Percentiles rank a stretch among this genome's conserved stretches.
These are phyloP conservation scores for Balamuthia mandrillaris DNA, from an alignment of 208 protist genomes.

Conservation along the genomic window DNA sequence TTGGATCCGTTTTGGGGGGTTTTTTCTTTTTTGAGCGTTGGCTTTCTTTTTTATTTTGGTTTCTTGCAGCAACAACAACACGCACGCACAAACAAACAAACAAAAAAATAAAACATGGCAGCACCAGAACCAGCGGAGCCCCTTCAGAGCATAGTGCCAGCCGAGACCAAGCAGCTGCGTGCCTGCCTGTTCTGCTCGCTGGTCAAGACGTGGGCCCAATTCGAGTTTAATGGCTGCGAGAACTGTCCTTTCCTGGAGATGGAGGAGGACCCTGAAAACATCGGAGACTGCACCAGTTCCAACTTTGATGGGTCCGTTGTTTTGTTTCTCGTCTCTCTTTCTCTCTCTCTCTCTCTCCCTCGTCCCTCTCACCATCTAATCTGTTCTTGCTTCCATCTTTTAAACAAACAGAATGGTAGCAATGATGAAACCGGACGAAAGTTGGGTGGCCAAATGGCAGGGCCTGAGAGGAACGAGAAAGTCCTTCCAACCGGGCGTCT, in stretches of 20 bases:
- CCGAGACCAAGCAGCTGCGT: conserved; percentile 1
- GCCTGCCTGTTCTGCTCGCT: conserved; percentile 10
- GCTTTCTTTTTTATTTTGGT: no score
- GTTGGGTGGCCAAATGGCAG: conserved; percentile 38
- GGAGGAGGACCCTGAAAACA: conserved; percentile 20
- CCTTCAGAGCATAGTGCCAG: conserved; percentile 2
- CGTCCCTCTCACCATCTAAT: no score
- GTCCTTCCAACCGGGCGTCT: conserved; percentile 7
- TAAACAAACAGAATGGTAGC: no score
- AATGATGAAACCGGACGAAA: conserved; percentile 50
- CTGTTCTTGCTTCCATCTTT: no score
- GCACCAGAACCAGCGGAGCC: no score
- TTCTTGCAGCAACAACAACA: no score
- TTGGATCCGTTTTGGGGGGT: no score
- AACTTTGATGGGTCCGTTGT: conserved; percentile 36
- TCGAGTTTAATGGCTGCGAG: conserved; percentile 21
- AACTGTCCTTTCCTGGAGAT: conserved; percentile 25
- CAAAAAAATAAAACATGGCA: no score
- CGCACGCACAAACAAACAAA: no score
- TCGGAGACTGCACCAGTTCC: conserved; percentile 20
- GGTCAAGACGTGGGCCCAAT: conserved; percentile 28
- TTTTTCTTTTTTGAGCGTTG: no score
- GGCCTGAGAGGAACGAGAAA: not conserved
- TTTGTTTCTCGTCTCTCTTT: no score
- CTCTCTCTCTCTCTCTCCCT: no score